phyloP scores from a whole-genome alignment of 106 monocot genomes.

The Dendrobium officinale region DNA sequence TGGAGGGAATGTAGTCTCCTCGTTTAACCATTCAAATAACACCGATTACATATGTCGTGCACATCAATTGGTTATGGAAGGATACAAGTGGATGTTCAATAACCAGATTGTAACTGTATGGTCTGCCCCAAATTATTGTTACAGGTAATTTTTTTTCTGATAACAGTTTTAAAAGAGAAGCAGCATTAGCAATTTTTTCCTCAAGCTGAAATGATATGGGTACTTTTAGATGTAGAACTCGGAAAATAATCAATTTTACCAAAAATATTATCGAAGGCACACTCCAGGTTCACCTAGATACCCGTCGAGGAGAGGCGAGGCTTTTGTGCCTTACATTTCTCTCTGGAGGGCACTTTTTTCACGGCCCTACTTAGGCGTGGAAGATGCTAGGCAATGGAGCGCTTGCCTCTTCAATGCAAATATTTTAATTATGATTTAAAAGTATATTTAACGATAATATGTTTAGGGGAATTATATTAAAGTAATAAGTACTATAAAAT shows the following conservation, averaged over 20 bases:
- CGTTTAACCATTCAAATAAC: conserved; percentile 84
- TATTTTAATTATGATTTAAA: neutral
- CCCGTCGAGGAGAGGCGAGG: neutral
- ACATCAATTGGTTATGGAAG: conserved; percentile 99
- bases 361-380: neutral
- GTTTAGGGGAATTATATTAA: neutral
- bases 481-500: neutral
- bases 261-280: neutral
- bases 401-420: neutral
- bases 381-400: neutral
- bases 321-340: neutral
- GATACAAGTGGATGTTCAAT: conserved; percentile 99
- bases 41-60: conserved; percentile 98
- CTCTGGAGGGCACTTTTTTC: neutral
- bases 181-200: neutral
- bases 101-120: conserved; percentile 97
- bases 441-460: neutral
- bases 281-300: neutral
- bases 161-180: neutral
- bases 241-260: neutral
- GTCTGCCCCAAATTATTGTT: conserved; percentile 99
- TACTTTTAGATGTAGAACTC: neutral
- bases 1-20: conserved; percentile 75
- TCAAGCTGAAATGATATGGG: neutral
- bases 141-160: conserved; percentile 33